Conservation (phyloP, 768 basidiomycete species). For the Cystobasidium onofrii region DNA sequence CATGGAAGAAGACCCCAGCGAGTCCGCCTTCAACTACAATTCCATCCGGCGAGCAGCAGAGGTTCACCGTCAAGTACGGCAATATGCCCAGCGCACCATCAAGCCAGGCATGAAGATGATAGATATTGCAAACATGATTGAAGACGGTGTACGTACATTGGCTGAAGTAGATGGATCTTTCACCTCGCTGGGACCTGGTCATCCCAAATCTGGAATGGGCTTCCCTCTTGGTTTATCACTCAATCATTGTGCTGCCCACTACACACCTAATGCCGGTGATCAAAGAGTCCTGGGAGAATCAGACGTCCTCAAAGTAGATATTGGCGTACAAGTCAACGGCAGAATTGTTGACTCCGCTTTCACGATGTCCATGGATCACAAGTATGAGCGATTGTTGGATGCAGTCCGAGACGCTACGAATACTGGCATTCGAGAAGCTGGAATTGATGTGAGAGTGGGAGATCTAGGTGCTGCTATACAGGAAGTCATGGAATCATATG, state of each 20-base stretch:
- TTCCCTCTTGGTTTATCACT: constrained; percentile 93
- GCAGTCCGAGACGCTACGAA: constrained; percentile 92
- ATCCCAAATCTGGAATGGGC: constrained; percentile 68
- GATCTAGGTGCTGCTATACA: constrained; percentile 87
- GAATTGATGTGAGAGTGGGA: constrained; percentile 87
- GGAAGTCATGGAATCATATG: constrained; percentile 98
- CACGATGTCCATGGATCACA: constrained; percentile 76
- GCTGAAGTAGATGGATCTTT: constrained; percentile 72
- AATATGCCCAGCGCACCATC: constrained; percentile 70
- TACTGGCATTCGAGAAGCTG: constrained; percentile 84
- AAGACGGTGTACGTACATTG: constrained; percentile 78
- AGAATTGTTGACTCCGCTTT: constrained; percentile 92
- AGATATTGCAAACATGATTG: constrained; percentile 86
- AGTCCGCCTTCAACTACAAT: constrained; percentile 59
- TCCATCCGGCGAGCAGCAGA: constrained; percentile 87
- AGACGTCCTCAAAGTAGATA: constrained; percentile 92
- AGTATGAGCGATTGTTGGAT: constrained; percentile 77
- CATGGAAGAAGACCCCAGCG: constrained; percentile 61
- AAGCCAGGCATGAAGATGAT: constrained; percentile 89
- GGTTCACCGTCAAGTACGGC: constrained; percentile 85
- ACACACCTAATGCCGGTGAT: constrained; percentile 71
- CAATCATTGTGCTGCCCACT: constrained; percentile 94
- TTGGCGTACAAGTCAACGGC: constrained; percentile 96
- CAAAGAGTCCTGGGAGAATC: constrained; percentile 63
- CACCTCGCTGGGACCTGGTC: constrained; percentile 13